Evolutionary conservation across 306 rosid genomes (phyloP).

Genomic region (Carpinus viminea): DNA sequence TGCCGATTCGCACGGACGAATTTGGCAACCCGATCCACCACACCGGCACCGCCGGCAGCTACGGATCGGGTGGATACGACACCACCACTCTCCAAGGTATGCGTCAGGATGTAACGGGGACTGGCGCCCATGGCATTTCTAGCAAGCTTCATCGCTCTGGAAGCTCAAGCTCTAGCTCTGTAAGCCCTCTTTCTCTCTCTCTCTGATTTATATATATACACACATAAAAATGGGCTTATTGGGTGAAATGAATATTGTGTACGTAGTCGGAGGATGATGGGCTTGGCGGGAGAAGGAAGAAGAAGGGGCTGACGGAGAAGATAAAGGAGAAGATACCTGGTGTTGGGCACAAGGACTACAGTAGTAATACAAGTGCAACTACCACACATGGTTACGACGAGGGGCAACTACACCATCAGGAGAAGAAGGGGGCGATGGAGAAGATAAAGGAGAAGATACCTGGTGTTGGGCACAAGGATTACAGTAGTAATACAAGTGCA

Average conservation of each 20-base stretch:
- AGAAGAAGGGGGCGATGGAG: conserved; percentile 46
- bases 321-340: conserved; percentile 28
- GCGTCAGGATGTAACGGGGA: neutral
- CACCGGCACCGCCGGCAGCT: neutral
- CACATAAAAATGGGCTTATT: no score
- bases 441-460: conserved; percentile 45
- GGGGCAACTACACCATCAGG: neutral
- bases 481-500: neutral
- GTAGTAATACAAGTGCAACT: conserved; percentile 3
- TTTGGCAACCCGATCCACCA: conserved; percentile 29
- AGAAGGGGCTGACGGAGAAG: conserved; percentile 50
- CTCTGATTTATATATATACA: no score
- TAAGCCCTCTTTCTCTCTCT: conserved; percentile 7
- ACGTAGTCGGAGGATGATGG: conserved; percentile 61
- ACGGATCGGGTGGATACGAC: neutral
- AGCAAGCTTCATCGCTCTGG: conserved; percentile 41
- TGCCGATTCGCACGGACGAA: conserved; percentile 22
- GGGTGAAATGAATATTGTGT: no score
- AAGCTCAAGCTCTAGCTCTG: conserved; percentile 53
- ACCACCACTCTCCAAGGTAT: neutral
- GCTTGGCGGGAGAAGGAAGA: conserved; percentile 60
- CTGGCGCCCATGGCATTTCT: neutral
- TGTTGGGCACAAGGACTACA: neutral
- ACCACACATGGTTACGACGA: conserved; percentile 21
- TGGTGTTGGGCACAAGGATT: neutral